Conservation (phyloP, 345 rosid species). For the Melastoma malabathricum region DNA sequence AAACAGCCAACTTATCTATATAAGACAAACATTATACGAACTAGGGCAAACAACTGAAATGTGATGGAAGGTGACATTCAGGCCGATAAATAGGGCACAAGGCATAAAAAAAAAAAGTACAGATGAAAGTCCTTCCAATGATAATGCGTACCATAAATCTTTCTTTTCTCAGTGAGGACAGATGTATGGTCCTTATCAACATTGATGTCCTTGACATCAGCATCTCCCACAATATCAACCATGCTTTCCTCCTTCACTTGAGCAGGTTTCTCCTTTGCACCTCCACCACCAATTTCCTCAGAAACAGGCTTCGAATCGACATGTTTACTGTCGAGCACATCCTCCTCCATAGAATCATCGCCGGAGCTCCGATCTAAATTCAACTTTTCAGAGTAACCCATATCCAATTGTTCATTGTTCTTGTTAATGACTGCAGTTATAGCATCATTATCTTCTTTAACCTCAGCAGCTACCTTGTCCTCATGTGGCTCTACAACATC, state of each 20-base stretch:
- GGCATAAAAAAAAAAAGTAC: too few relatives aligned
- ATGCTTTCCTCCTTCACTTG: conserved; percentile 30
- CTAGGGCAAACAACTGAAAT: too few relatives aligned
- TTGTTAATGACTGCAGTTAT: conserved; percentile 51
- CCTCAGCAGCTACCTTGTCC: conserved; percentile 48
- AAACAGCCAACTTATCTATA: too few relatives aligned
- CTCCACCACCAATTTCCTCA: conserved; percentile 40
- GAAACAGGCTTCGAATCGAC: conserved; percentile 46
- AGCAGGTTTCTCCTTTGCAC: conserved; percentile 29
- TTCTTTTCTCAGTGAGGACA: conserved; percentile 62
- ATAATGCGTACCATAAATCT: conserved; percentile 48
- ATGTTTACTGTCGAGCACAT: conserved; percentile 67
- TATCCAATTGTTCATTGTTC: conserved; percentile 50
- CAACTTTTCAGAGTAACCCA: conserved; percentile 75
- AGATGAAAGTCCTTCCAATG: neutral
- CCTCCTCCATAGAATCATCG: conserved; percentile 95
- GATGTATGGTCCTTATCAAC: conserved; percentile 25
- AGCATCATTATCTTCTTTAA: conserved; percentile 50
- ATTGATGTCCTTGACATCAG: conserved; percentile 20
- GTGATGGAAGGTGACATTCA: too few relatives aligned
- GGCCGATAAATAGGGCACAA: too few relatives aligned
- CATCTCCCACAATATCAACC: conserved; percentile 36
- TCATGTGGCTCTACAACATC: conserved; percentile 78
- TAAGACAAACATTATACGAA: too few relatives aligned
- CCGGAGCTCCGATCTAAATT: conserved; percentile 94